A percentile compares a stretch with the other conserved stretches of the same genome.
Evolutionary conservation across 805 yeast species (phyloP).

Genomic region (Starmerella etchellsii): DNA sequence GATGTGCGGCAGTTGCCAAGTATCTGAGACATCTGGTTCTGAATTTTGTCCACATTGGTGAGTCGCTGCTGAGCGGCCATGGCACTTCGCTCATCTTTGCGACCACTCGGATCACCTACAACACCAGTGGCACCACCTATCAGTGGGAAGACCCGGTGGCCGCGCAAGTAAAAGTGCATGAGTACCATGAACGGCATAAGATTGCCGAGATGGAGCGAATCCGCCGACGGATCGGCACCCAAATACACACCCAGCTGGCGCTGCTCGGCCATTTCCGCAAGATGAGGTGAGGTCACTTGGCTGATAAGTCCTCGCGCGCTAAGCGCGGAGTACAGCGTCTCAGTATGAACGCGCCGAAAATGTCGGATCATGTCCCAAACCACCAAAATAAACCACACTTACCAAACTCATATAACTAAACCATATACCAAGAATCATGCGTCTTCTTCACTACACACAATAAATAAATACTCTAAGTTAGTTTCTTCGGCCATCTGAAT

Average conservation of each 20-base stretch:
- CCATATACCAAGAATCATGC: too few species aligned
- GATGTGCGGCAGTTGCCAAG: conserved; percentile 49
- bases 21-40: conserved; percentile 48
- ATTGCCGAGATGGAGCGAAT: conserved; percentile 81
- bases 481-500: too few species aligned
- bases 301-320: conserved; percentile 38
- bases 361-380: too few species aligned
- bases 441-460: too few species aligned
- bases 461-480: background rate
- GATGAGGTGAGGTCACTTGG: conserved; percentile 22
- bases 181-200: conserved; percentile 74
- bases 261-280: conserved; percentile 20
- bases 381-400: background rate
- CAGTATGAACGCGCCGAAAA: background rate
- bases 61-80: conserved; percentile 42
- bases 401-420: background rate
- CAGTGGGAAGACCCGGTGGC: conserved; percentile 70
- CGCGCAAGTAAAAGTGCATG: conserved; percentile 70
- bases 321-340: conserved; percentile 32
- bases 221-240: conserved; percentile 95
- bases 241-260: conserved; percentile 54
- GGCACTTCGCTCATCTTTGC: conserved; percentile 56
- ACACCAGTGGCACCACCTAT: conserved; percentile 76
- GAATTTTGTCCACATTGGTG: conserved; percentile 47
- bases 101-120: conserved; percentile 95